Base-by-base conservation (phyloP, 2,329 filamentous ascomycete genomes). In the Pestalotiopsis sp. region DNA sequence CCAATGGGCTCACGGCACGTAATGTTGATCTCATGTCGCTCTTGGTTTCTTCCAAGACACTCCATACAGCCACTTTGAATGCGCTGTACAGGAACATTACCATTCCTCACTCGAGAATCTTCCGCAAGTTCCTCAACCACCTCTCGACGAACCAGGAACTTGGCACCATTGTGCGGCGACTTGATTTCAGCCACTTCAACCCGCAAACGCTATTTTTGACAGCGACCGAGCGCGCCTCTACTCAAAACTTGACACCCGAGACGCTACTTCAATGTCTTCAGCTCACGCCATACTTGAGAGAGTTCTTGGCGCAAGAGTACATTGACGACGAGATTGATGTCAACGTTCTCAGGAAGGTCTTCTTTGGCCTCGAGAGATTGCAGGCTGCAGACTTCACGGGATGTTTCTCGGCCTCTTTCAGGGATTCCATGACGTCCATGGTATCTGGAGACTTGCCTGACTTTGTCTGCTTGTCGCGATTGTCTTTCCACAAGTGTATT, bases 121-220 rank as follows among this genome's bases (percentile, higher is more conserved):
- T 95, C 82, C 90, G 90, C 77, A 95, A 95, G 80, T 93, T 94
- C 73, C 86, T 94, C 63, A 84, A 85, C 68, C 92, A 93, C 75
- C 84, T 95, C 72, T 83, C 84, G 60, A 82, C 87, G 69, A 90
- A 94, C 77, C 88, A 89, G 2, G 84, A 89, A 9, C 84, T 95
- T 66, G 93, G 93, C 60, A 91, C 89, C 56, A 89, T 95, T 74
- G 92, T 95, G 59, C 90, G 92, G 68, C 91, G 93, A 65, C 83
- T 95, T 60, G 93, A 96, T 81, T 95, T 96, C 75, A 94, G 92
- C 71, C 93, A 95, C 83, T 95, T 95, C 81, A 95, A 93, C 78
- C 93, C 92, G 25, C 90, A 92, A 67, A 91, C 92, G 67, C 85
- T 94, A 71, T 94, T 94, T 76, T 88, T 89, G 70, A 93, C 91